Evolutionary conservation across 163 green algal species (phyloP).

Genomic region (Scenedesmus sp.): DNA sequence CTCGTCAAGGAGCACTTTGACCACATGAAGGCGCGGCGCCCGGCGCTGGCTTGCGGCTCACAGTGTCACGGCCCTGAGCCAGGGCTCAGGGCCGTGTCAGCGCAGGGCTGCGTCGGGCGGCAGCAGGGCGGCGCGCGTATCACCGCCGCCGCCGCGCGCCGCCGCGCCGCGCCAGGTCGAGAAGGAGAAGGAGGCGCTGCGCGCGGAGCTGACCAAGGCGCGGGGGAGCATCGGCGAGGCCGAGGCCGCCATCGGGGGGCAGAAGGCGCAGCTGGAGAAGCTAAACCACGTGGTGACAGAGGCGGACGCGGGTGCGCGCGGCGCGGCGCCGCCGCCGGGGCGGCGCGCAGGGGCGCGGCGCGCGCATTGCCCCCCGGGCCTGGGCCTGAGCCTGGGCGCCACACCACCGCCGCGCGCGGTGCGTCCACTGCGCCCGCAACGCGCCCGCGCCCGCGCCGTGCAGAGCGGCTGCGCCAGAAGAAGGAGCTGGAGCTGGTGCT

Average conservation of each 20-base stretch:
- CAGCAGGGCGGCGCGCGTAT: not conserved
- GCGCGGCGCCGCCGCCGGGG: too few relatives aligned
- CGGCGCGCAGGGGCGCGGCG: too few relatives aligned
- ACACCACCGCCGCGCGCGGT: too few relatives aligned
- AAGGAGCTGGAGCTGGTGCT: conserved; percentile 90
- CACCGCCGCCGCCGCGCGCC: too few relatives aligned
- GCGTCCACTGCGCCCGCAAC: not conserved
- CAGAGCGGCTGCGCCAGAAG: conserved; percentile 81
- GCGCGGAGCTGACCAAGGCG: conserved; percentile 83
- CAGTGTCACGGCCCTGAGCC: too few relatives aligned
- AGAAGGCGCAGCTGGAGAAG: conserved; percentile 59
- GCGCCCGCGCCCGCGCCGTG: too few relatives aligned
- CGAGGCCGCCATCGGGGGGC: conserved; percentile 68
- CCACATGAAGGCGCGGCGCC: conserved; percentile 81
- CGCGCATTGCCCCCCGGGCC: too few relatives aligned
- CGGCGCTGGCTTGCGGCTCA: too few relatives aligned
- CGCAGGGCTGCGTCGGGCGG: not conserved
- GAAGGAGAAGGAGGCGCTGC: conserved; percentile 90
- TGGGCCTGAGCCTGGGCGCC: too few relatives aligned
- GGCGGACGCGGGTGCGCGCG: conserved; percentile 32
- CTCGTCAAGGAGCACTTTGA: conserved; percentile 93
- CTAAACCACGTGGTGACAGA: conserved; percentile 41
- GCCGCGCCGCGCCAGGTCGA: too few relatives aligned
- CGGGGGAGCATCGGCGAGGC: conserved; percentile 79
- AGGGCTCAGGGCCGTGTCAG: too few relatives aligned